phyloP scores from a whole-genome alignment of 768 basidiomycete genomes.

The Albatrellus ellisii region DNA sequence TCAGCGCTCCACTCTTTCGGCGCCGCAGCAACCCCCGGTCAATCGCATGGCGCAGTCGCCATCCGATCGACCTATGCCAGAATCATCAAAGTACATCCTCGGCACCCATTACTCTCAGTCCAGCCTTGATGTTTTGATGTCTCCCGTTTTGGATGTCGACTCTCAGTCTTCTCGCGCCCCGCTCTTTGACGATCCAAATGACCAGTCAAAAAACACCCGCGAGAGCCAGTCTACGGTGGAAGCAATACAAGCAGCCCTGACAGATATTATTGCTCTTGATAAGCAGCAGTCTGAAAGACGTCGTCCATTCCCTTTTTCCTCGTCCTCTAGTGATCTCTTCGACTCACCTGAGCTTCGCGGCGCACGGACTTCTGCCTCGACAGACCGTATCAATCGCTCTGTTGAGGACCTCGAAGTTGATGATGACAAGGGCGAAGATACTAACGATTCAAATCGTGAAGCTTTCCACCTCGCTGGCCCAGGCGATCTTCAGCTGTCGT shows the following conservation, averaged over 20 bases:
- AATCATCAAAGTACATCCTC: conserved; percentile 1
- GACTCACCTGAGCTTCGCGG: background rate
- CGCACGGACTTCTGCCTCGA: background rate
- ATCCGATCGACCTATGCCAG: conserved; percentile 8
- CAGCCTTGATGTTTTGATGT: conserved; percentile 78
- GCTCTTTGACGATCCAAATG: conserved; percentile 72
- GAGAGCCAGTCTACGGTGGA: conserved; percentile 78
- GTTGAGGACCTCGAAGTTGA: conserved; percentile 29
- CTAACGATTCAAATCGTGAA: conserved; percentile 25
- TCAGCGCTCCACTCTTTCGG: background rate
- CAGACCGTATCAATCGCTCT: conserved; percentile 29
- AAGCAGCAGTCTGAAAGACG: conserved; percentile 27
- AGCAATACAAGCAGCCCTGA: conserved; percentile 91
- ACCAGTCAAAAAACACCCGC: conserved; percentile 39
- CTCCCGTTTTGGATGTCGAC: conserved; percentile 39
- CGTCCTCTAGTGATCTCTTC: conserved; percentile 3
- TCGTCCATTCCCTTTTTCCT: background rate
- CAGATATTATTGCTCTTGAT: conserved; percentile 88
- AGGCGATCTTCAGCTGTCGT: conserved; percentile 78
- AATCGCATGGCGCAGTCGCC: conserved; percentile 14
- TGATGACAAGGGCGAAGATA: conserved; percentile 30
- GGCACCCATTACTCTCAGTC: conserved; percentile 22
- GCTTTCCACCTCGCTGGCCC: conserved; percentile 73
- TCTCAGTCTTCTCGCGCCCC: conserved; percentile 53
- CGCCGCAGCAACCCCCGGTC: conserved; percentile 4